These are phyloP conservation scores for Testicularia cyperi DNA, from an alignment of 1,284 basidiomycete genomes.

Conservation along the genomic window DNA sequence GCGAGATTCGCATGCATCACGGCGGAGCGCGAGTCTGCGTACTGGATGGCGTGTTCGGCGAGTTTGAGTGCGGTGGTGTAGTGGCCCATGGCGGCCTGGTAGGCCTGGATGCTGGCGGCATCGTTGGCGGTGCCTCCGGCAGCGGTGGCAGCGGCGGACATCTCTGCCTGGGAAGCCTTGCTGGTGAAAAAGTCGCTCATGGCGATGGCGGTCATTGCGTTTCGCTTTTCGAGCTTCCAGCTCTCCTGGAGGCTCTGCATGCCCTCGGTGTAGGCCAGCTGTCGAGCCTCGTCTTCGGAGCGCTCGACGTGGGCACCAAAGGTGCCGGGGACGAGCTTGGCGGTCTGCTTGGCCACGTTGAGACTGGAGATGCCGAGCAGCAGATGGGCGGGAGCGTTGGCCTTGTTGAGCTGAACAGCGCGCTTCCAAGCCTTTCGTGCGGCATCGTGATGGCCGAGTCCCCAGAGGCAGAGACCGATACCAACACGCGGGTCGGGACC, in stretches of 20 bases:
- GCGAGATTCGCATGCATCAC: conserved; percentile 49
- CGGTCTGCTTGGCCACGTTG: conserved; percentile 45
- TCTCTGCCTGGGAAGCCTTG: conserved; percentile 33
- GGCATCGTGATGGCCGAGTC: conserved; percentile 48
- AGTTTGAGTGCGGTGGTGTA: conserved; percentile 55
- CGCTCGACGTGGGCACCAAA: conserved; percentile 43
- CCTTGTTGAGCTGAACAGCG: conserved; percentile 36
- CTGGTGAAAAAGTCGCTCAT: conserved; percentile 51
- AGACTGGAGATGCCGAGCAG: conserved; percentile 55
- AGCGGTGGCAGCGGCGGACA: conserved; percentile 5
- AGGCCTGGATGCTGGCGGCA: too few species aligned
- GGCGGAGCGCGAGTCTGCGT: conserved; percentile 48
- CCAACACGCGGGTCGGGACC: conserved; percentile 58
- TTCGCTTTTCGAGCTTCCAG: conserved; percentile 56
- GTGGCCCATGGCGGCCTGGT: conserved; percentile 31
- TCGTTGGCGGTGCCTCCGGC: too few species aligned
- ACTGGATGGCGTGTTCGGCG: conserved; percentile 57
- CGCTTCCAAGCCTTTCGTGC: conserved; percentile 57
- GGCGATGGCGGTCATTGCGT: conserved; percentile 53
- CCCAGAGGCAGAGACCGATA: conserved; percentile 55
- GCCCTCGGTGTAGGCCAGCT: conserved; percentile 52
- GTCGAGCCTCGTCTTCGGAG: conserved; percentile 49
- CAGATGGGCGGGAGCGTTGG: conserved; percentile 42
- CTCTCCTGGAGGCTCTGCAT: conserved; percentile 48
- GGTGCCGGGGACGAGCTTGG: conserved; percentile 35